A percentile compares a stretch with the other conserved stretches of the same genome.
Conservation (phyloP, 2,329 filamentous ascomycete species). For the Nemania bipapillata region DNA sequence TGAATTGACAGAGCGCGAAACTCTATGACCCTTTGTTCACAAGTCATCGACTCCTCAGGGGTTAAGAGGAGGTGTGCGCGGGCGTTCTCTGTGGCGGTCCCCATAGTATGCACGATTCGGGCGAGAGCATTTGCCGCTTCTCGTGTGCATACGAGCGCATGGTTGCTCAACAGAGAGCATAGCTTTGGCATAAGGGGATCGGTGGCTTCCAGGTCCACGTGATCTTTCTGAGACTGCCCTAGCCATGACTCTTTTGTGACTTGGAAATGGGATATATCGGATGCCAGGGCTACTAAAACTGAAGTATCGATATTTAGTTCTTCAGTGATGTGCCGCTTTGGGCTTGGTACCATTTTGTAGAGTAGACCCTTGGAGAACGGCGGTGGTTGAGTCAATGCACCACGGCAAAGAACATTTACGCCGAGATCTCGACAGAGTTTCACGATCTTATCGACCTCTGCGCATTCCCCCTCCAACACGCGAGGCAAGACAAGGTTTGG, state of each 20-base stretch:
- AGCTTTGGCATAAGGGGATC: slow-evolving; percentile 70
- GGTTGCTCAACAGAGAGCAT: slow-evolving; percentile 69
- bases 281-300: slow-evolving; percentile 76
- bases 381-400: slow-evolving; percentile 36
- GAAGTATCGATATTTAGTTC: slow-evolving; percentile 73
- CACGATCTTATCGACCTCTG: slow-evolving; percentile 46
- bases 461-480: slow-evolving; percentile 43
- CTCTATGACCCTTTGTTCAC: slow-evolving; percentile 44
- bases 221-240: slow-evolving; percentile 69
- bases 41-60: slow-evolving; percentile 41
- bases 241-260: slow-evolving; percentile 54
- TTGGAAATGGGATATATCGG: slow-evolving; percentile 73
- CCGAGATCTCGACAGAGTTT: slow-evolving; percentile 45
- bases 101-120: slow-evolving; percentile 73
- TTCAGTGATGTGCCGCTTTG: slow-evolving; percentile 43
- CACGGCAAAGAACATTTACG: slow-evolving; percentile 44
- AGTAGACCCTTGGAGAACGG: slow-evolving; percentile 43
- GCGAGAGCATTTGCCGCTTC: slow-evolving; percentile 73
- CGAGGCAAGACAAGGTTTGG: slow-evolving; percentile 47
- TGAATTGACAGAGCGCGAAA: slow-evolving; percentile 55
- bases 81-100: slow-evolving; percentile 68
- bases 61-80: slow-evolving; percentile 69
- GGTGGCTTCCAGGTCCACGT: slow-evolving; percentile 72
- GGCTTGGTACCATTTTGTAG: slow-evolving; percentile 47
- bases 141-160: slow-evolving; percentile 71